Conservation (phyloP, 176 grass and related monocot genomes). For the Aegilops bicornis region DNA sequence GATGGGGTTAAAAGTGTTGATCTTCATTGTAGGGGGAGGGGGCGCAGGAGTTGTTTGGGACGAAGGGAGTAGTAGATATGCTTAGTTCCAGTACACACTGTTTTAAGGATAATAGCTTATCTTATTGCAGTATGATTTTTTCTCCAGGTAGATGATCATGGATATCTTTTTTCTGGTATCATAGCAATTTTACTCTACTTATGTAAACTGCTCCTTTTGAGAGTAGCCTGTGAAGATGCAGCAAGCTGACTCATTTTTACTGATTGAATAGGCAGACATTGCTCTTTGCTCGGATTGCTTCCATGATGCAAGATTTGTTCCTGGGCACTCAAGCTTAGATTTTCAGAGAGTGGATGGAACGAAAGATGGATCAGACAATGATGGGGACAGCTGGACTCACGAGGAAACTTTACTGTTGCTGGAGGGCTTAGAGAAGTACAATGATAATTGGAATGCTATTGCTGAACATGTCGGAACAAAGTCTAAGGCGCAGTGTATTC, state of each 20-base stretch:
- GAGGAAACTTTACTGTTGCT: constrained; percentile 87
- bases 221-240: constrained; percentile 1
- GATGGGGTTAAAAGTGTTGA: not conserved
- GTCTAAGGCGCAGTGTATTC: constrained; percentile 91
- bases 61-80: not conserved
- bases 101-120: constrained; percentile 1
- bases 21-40: not conserved
- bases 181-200: not conserved
- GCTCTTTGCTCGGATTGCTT: constrained; percentile 86
- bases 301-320: constrained; percentile 79
- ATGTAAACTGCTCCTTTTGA: not conserved
- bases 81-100: not conserved
- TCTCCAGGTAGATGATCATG: not conserved
- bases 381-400: constrained; percentile 83
- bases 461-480: constrained; percentile 83
- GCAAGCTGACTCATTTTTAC: constrained; percentile 23
- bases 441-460: constrained; percentile 90
- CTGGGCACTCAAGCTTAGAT: constrained; percentile 88
- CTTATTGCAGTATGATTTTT: not conserved
- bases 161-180: not conserved
- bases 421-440: constrained; percentile 88
- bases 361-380: constrained; percentile 57
- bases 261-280: constrained; percentile 64
- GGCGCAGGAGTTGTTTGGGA: not conserved
- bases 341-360: constrained; percentile 77